These are phyloP conservation scores for Vigna angularis DNA, from an alignment of 306 rosid species.

Conservation along the genomic window DNA sequence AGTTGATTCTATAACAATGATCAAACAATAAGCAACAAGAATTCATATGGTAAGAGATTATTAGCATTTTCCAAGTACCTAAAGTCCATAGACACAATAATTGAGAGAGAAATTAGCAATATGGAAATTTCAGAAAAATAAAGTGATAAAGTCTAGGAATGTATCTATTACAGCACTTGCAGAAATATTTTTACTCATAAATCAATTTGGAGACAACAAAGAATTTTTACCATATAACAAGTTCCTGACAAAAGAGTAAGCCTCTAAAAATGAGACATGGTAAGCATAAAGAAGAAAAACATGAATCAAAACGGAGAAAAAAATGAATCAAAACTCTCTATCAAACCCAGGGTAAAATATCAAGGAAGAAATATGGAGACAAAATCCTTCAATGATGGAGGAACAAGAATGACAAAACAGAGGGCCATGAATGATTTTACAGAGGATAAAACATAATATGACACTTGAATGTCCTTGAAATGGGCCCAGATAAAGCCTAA, in stretches of 20 bases:
- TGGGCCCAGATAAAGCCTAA: background rate
- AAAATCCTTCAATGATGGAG: slow-evolving; percentile 3
- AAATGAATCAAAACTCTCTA: background rate
- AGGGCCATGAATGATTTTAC: background rate
- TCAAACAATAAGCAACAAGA: slow-evolving; percentile 1
- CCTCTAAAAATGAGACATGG: background rate
- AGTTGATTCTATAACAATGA: slow-evolving; percentile 6
- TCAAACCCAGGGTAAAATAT: background rate
- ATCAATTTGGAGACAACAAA: background rate
- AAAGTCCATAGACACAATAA: background rate
- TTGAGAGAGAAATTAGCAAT: background rate
- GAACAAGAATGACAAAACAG: background rate
- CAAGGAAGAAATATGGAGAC: slow-evolving; percentile 2
- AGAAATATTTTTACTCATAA: slow-evolving; percentile 6
- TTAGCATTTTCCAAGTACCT: background rate
- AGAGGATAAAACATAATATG: background rate
- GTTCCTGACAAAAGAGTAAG: background rate
- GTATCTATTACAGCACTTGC: background rate
- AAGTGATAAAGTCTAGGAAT: background rate
- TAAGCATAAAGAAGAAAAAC: background rate
- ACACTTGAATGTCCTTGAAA: background rate
- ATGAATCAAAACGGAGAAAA: background rate
- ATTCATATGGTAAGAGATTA: background rate
- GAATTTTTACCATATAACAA: slow-evolving; percentile 16
- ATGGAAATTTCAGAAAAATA: slow-evolving; percentile 15